A percentile compares a stretch with the other conserved stretches of the same genome.
phyloP scores from a whole-genome alignment of 169 alveolate genomes.

The Plasmodium coatneyi region DNA sequence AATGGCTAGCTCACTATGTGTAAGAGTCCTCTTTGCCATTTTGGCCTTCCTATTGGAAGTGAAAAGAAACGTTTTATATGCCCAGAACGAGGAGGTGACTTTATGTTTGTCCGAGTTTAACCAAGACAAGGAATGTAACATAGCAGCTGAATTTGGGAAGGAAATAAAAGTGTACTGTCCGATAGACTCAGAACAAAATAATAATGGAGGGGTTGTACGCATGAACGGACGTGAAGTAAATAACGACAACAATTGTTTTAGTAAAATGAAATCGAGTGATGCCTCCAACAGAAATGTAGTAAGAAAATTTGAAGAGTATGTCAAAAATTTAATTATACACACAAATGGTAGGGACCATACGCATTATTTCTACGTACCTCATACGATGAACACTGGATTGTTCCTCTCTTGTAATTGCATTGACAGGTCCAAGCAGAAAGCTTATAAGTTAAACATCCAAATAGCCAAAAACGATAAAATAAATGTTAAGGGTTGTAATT shows the following conservation, averaged over 20 bases:
- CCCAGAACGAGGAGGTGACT: neutral
- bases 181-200: neutral
- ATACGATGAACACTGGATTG: neutral
- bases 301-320: neutral
- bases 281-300: neutral
- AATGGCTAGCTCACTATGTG: neutral
- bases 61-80: neutral
- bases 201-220: neutral
- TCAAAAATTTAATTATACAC: neutral
- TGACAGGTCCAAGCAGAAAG: slow-evolving; percentile 17
- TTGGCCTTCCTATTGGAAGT: neutral
- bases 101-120: slow-evolving; percentile 5
- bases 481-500: slow-evolving; percentile 20
- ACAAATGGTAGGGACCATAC: neutral
- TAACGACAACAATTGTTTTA: slow-evolving; percentile 10
- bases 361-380: neutral
- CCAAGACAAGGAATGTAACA: slow-evolving; percentile 1
- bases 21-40: neutral
- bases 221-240: neutral
- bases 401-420: slow-evolving; percentile 24
- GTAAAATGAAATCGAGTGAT: neutral
- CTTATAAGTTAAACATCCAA: neutral
- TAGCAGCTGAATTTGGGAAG: slow-evolving; percentile 13
- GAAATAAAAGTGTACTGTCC: slow-evolving; percentile 14
- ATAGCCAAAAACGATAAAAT: neutral